Evolutionary conservation across 768 basidiomycete genomes (phyloP), one percentile per base, ranked within the genome.

Genomic region (Sporobolomyces pararoseus): DNA sequence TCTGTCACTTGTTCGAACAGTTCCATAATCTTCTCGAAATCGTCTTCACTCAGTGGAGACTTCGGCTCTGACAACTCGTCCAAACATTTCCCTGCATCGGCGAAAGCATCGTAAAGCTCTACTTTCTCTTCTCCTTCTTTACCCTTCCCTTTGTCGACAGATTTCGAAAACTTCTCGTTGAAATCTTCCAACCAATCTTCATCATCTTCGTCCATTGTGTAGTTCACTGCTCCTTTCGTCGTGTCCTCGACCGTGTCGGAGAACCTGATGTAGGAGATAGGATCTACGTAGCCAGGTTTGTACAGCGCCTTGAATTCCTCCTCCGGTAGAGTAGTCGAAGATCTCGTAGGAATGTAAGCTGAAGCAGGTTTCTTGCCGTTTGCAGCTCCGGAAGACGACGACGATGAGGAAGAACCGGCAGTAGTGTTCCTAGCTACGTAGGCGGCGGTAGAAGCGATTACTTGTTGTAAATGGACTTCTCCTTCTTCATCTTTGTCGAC

Each of bases 171-270:
- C 54, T 32, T 39, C 7, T 75, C 64, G 76, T 97, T 96, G 77
- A 91, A 91, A 80, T 86, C 88, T 75, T 90, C 88, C 37, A 99
- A 84, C 95, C 95, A 99, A 72, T 89, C 89, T 76, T 89, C 87
- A 81, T 98, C 95, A 23, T 89, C 87, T 79, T 98, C 96, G 76
- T 99, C 95, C 89, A 97, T 90, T 73, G 86, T 90, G 77, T 98
- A 97, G 2, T 87, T 86, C 80, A 89, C 89, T 0, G 89, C 88
- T 74, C 88, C 86, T 74, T 83, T 82, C 34, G 73, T 75, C 25
- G 76, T 74, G 66, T 82, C 80, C 75, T 98, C 96, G 73, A 89
- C 86, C 4, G 89, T 91, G 75, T 89, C 86, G 12, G 91, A 93
- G 39, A 87, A 89, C 65, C 87, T 86, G 65, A 95, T 83, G 78